Evolutionary conservation across 2,329 filamentous ascomycete genomes (phyloP).

Genomic region (Fusarium pseudonygamai): DNA sequence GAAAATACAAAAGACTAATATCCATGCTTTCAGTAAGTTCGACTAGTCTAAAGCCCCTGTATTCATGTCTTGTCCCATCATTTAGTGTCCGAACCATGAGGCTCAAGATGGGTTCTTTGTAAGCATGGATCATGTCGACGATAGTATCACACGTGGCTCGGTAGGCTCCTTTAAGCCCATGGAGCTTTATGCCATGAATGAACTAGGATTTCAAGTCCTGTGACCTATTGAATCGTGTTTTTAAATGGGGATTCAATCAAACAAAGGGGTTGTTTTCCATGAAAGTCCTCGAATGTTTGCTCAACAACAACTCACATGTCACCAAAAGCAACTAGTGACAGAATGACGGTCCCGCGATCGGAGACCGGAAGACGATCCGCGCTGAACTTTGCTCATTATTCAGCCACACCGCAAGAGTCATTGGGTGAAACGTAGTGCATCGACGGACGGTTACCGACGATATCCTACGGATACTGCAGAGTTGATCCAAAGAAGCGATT

Average conservation of each 20-base stretch:
- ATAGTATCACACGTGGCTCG: not conserved
- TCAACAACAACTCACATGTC: not conserved
- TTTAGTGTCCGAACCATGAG: not conserved
- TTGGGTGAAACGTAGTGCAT: slow-evolving; percentile 14
- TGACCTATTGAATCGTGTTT: not conserved
- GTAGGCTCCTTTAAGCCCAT: not conserved
- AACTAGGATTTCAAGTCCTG: not conserved
- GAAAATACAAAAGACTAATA: not conserved
- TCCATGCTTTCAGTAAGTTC: not conserved
- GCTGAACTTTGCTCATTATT: slow-evolving; percentile 26
- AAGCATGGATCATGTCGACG: not conserved
- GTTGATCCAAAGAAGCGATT: slow-evolving; percentile 9
- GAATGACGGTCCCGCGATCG: slow-evolving; percentile 24
- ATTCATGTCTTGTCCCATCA: not conserved
- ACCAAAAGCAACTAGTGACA: not conserved
- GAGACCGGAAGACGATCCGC: slow-evolving; percentile 9
- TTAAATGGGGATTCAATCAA: not conserved
- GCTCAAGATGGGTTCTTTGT: not conserved
- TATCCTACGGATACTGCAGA: not conserved
- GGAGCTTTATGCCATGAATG: not conserved
- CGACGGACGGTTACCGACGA: slow-evolving; percentile 10
- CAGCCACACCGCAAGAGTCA: slow-evolving; percentile 42
- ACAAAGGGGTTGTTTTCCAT: not conserved
- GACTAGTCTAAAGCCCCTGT: too few species aligned
- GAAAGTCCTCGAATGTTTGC: slow-evolving; percentile 4